Percentiles rank a stretch among this genome's conserved stretches.
Evolutionary conservation across 176 grass and related monocot species (phyloP).

Genomic region (Aegilops longissima): DNA sequence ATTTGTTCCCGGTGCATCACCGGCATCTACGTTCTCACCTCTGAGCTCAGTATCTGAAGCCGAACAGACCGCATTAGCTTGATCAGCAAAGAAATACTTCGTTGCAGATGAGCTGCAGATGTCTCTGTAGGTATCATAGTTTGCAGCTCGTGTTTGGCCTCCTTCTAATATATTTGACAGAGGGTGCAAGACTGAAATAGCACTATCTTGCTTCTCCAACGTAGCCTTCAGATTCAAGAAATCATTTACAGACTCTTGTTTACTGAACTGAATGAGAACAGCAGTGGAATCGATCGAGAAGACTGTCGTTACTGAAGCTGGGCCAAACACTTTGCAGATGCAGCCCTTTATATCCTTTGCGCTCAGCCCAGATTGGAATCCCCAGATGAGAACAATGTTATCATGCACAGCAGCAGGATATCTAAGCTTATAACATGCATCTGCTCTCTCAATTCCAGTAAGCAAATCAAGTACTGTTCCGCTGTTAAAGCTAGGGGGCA

Average conservation of each 20-base stretch:
- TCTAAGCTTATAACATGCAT: conserved; percentile 55
- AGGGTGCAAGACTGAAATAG: conserved; percentile 76
- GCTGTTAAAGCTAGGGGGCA: conserved; percentile 76
- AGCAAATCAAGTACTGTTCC: conserved; percentile 78
- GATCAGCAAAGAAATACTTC: conserved; percentile 77
- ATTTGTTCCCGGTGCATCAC: not conserved
- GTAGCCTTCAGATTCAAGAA: conserved; percentile 76
- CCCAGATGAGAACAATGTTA: conserved; percentile 77
- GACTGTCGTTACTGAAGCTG: conserved; percentile 47
- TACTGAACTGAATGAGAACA: conserved; percentile 76
- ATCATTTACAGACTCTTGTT: conserved; percentile 62
- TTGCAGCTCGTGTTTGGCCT: conserved; percentile 60
- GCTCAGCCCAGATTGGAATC: conserved; percentile 63
- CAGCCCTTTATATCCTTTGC: conserved; percentile 71
- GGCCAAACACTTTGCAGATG: conserved; percentile 77
- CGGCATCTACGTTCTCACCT: conserved; percentile 1
- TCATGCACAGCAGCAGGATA: conserved; percentile 46
- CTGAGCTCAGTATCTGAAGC: conserved; percentile 32
- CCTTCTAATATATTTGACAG: conserved; percentile 80
- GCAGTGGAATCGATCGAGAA: conserved; percentile 78
- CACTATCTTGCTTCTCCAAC: conserved; percentile 54
- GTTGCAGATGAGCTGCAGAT: conserved; percentile 63
- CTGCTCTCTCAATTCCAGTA: conserved; percentile 70
- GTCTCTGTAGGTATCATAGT: conserved; percentile 83
- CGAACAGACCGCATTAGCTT: conserved; percentile 64